Evolutionary conservation across 2,329 filamentous ascomycete genomes (phyloP), one percentile per base, ranked within the genome.

Genomic region (Alternaria rosae): DNA sequence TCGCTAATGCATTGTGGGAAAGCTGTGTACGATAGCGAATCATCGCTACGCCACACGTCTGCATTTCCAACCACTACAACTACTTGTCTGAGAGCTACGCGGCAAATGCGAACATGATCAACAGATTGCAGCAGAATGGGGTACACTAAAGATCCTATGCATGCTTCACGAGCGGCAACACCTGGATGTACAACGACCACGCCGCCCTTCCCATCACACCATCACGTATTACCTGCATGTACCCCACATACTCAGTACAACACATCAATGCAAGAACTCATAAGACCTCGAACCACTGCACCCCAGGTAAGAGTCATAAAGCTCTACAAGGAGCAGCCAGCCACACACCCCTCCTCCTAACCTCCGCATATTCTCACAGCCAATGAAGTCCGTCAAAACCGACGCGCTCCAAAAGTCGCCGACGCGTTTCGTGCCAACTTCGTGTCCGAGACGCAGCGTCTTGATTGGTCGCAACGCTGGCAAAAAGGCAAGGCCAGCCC

Each of bases 391-490:
- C 8, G 3, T 21, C 30, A 12, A 15, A 35, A 51, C 3, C 47
- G 8, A 51, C 47, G 47, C 47, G 47, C 47, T 51, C 47, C 30
- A 38, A 7, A 21, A 32, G 13, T 51, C 21, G 50, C 41, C 44
- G 35, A 63, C 61, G 61, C 61, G 61, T 63, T 54, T 59, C 61
- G 61, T 60, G 59, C 59, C 59, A 59, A 12, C 48, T 65, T 61
- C 62, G 62, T 60, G 59, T 64, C 54, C 23, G 13, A 26, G 28
- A 38, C 13, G 35, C 21, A 25, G 23, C 15, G 25, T 30, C 35
- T 9, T 47, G 25, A 54, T 59, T 59, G 57, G 57, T 4, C 7
- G 12, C 11, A n/a, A 8, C 9, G 47, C 20, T 7, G n/a, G 13
- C 12, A 13, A 15, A 45, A 51, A 17, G 17, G 25, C 17, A n/a